Base-by-base conservation (phyloP, 345 rosid genomes). In the Gossypium anomalum region DNA sequence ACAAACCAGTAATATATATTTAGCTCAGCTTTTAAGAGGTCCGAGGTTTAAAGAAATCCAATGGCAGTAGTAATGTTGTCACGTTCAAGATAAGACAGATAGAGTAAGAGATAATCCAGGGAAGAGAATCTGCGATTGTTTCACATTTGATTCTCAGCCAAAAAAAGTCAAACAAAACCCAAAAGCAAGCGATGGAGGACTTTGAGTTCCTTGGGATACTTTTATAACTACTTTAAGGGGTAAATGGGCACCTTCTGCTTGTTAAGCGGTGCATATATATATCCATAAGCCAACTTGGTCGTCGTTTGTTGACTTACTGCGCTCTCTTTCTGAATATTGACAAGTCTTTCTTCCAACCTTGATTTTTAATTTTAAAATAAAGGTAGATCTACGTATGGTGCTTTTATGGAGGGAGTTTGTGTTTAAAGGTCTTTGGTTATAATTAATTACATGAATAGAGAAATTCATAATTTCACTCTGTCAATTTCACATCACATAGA, bases 41-140 rank as follows among this genome's bases (percentile, higher is more conserved):
- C 56, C 52, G 56, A 13, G 63, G 49, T 61, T 22, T 43, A 14
- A 15, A 17, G 43, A 77, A 71, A 43, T 67, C 57, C 63, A 51
- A 17, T 62, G 74, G 76, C 77, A 16, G 34, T 12, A 67, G 25
- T 6, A 62, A 49, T 47, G 15, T 8, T 53, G 52, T 57, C 6
- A 2, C 9, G 7, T 55, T 67, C 27, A 25, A 47, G 41, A 70
- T 53, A 11, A 59, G 63, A 59, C 17, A 14, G 62, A 57, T 22
- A 9, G 63, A 57, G 11, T 20, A 9, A 58, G 23, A 19, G 20
- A 58, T 58, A 58, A 11, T 4, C 17, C 2, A 57, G 11, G 17
- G 7, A 22, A 29, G 23, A 47, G 71, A 72, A 78, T 78, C 73
- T 72, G 14, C 6, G 44, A 61, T 61, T 27, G 27, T 9, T 56